phyloP scores from a whole-genome alignment of 208 protist genomes.

The Acanthamoeba divionensis region DNA sequence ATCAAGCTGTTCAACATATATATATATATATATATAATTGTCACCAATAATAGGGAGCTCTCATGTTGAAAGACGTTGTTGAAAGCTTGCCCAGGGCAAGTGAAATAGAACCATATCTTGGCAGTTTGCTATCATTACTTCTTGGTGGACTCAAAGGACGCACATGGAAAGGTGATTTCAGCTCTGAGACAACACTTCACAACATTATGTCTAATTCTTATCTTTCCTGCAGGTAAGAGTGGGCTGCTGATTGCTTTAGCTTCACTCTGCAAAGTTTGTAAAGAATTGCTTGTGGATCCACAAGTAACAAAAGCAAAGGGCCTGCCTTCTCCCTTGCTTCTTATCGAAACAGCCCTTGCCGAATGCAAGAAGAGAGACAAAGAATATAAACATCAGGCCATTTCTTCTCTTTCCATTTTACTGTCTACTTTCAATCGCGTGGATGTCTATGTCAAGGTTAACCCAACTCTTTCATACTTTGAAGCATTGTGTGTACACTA shows the following conservation, averaged over 20 bases:
- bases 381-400: constrained; percentile 65
- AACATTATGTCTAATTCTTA: background rate
- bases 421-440: constrained; percentile 39
- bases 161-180: constrained; percentile 60
- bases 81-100: background rate
- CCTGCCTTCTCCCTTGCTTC: constrained; percentile 11
- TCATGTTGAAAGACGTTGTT: constrained; percentile 19
- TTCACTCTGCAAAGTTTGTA: constrained; percentile 34
- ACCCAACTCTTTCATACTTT: background rate
- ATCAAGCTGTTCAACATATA: background rate
- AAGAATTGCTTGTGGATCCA: background rate
- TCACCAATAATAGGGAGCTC: background rate
- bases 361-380: constrained; percentile 72
- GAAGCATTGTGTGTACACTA: background rate
- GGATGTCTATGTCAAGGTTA: constrained; percentile 54
- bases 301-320: background rate
- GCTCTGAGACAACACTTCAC: background rate
- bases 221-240: background rate
- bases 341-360: constrained; percentile 35
- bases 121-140: constrained; percentile 51
- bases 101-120: constrained; percentile 50
- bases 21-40: background rate
- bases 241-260: background rate
- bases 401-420: constrained; percentile 44
- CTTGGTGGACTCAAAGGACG: constrained; percentile 57